Evolutionary conservation across 257 asterid species (phyloP).

Genomic region (Capsicum rhomboideum): DNA sequence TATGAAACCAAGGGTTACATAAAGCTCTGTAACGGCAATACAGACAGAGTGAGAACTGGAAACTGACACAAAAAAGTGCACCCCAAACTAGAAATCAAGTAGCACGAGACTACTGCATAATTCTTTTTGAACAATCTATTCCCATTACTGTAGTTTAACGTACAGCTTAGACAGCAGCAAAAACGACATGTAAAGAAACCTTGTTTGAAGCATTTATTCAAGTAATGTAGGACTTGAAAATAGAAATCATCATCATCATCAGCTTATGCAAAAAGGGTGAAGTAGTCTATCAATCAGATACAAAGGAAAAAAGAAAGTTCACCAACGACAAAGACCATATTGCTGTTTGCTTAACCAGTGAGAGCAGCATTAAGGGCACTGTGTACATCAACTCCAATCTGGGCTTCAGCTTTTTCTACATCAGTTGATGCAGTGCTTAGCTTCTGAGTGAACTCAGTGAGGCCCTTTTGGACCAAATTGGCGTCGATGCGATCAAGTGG

Average conservation of each 20-base stretch:
- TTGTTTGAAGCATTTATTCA: not conserved
- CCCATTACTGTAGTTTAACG: not conserved
- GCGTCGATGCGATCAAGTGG: conserved; percentile 64
- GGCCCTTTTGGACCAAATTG: conserved; percentile 61
- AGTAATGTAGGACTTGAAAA: not conserved
- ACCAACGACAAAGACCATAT: too few relatives aligned
- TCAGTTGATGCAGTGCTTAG: conserved; percentile 67
- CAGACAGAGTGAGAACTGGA: not conserved
- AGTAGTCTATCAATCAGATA: not conserved
- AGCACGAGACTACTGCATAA: not conserved
- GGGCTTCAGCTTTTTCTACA: conserved; percentile 86
- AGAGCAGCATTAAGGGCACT: conserved; percentile 86
- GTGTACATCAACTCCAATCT: conserved; percentile 78
- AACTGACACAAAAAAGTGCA: not conserved
- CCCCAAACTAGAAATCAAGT: not conserved
- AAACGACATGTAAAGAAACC: not conserved
- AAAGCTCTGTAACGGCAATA: not conserved
- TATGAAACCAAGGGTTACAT: not conserved
- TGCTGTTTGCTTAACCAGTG: conserved; percentile 35
- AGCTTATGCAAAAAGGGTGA: not conserved
- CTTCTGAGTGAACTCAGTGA: conserved; percentile 67
- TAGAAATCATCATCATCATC: not conserved
- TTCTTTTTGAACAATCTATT: not conserved
- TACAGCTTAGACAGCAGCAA: not conserved
- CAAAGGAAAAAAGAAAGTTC: not conserved